phyloP scores from a whole-genome alignment of 345 rosid genomes.

The Raphanus raphanistrum region DNA sequence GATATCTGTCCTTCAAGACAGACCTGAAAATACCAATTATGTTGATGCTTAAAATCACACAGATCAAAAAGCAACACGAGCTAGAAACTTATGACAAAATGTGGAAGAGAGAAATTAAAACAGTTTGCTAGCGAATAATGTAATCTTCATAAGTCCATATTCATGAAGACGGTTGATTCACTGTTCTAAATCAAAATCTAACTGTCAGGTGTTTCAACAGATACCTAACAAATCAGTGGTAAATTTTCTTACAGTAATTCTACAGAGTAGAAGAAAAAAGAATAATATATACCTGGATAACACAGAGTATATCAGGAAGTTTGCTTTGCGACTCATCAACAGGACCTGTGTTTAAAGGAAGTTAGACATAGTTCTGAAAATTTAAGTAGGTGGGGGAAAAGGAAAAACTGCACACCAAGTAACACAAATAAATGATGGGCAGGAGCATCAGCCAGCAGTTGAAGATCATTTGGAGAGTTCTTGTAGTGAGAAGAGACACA shows the following conservation, averaged over 20 bases:
- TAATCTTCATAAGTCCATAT: constrained; percentile 1
- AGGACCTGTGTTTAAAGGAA: constrained; percentile 59
- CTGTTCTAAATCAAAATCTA: constrained; percentile 5
- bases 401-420: constrained; percentile 56
- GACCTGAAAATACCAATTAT: constrained; percentile 48
- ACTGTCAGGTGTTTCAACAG: not conserved
- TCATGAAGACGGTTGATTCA: not conserved
- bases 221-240: not conserved
- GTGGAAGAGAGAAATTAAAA: constrained; percentile 8
- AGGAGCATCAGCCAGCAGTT: constrained; percentile 97
- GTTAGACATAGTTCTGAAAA: not conserved
- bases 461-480: constrained; percentile 97
- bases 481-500: constrained; percentile 96
- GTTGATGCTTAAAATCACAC: constrained; percentile 21
- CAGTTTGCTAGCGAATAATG: constrained; percentile 2
- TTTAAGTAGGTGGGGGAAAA: constrained; percentile 11
- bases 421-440: constrained; percentile 96
- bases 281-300: constrained; percentile 68
- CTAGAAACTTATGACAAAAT: not conserved
- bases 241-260: constrained; percentile 1
- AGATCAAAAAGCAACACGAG: not conserved
- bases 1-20: constrained; percentile 94
- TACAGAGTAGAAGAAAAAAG: not conserved
- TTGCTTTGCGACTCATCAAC: constrained; percentile 85
- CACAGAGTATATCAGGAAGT: constrained; percentile 93